Evolutionary conservation across 2,329 filamentous ascomycete species (phyloP).

Genomic region (Pleoardoris graminearum): DNA sequence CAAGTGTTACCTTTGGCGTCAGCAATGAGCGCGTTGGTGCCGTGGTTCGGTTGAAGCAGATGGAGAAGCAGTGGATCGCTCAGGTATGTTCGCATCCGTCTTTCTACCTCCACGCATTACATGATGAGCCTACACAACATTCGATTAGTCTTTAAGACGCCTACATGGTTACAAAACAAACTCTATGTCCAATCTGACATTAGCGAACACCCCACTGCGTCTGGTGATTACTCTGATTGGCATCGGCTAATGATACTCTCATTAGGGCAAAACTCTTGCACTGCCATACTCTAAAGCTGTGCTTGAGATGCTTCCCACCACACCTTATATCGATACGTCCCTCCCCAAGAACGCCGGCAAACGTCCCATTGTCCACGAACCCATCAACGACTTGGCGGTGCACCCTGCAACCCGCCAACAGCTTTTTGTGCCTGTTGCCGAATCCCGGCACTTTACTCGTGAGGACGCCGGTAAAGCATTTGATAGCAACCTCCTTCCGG

Average conservation of each 20-base stretch:
- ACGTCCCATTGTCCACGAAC: conserved; percentile 56
- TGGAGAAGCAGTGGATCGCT: conserved; percentile 76
- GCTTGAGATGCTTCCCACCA: conserved; percentile 74
- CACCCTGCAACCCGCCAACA: conserved; percentile 58
- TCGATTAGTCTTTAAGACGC: conserved; percentile 99
- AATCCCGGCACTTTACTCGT: conserved; percentile 67
- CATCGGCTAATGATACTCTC: conserved; percentile 22
- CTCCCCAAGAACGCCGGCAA: conserved; percentile 34
- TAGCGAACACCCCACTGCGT: background rate
- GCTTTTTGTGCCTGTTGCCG: conserved; percentile 66
- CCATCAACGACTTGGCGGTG: conserved; percentile 66
- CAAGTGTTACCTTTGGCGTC: conserved; percentile 76
- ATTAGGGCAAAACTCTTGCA: conserved; percentile 75
- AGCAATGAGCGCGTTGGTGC: conserved; percentile 85
- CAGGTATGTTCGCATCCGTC: conserved; percentile 64
- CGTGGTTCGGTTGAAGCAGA: conserved; percentile 80
- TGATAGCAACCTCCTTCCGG: conserved; percentile 60
- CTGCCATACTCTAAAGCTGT: conserved; percentile 76
- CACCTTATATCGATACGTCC: conserved; percentile 49
- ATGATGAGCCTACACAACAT: conserved; percentile 73
- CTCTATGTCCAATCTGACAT: conserved; percentile 71
- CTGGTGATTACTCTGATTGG: background rate
- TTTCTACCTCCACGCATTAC: conserved; percentile 10
- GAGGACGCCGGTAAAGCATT: conserved; percentile 67
- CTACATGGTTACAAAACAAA: conserved; percentile 77